Evolutionary conservation across 2,329 filamentous ascomycete genomes (phyloP).

Genomic region (Coniella vitis): DNA sequence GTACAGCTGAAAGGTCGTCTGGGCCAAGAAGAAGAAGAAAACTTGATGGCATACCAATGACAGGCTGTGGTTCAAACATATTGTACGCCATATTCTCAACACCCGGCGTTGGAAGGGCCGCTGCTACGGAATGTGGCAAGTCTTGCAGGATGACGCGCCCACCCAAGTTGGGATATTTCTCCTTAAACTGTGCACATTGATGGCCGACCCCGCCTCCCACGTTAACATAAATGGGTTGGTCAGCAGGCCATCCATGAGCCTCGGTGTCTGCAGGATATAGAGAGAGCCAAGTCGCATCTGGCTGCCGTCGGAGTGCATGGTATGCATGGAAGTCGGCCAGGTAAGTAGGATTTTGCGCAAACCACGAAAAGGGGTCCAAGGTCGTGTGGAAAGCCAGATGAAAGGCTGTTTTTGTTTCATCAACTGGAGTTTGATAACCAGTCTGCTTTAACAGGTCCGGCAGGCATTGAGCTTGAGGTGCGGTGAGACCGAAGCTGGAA

Average conservation of each 20-base stretch:
- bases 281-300: background rate
- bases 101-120: slow-evolving; percentile 2
- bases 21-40: no score
- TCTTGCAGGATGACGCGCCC: slow-evolving; percentile 9
- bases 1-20: no score
- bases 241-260: no score
- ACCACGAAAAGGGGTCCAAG: no score
- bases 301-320: background rate
- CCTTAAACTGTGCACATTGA: slow-evolving; percentile 2
- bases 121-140: background rate
- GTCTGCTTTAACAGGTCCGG: background rate
- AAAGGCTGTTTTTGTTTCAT: background rate
- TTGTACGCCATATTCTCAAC: slow-evolving; percentile 6
- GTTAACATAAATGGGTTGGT: slow-evolving; percentile 7
- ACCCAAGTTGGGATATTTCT: background rate
- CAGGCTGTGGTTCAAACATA: slow-evolving; percentile 6
- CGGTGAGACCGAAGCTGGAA: no score
- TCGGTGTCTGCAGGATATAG: background rate
- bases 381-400: background rate
- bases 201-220: slow-evolving; percentile 5
- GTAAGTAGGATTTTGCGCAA: no score
- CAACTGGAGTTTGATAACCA: background rate
- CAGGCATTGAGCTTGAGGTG: background rate
- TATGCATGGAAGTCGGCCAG: no score
- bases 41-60: no score